A percentile compares a stretch with the other conserved stretches of the same genome.
phyloP scores from a whole-genome alignment of 805 yeast genomes.

The Hanseniaspora lindneri region DNA sequence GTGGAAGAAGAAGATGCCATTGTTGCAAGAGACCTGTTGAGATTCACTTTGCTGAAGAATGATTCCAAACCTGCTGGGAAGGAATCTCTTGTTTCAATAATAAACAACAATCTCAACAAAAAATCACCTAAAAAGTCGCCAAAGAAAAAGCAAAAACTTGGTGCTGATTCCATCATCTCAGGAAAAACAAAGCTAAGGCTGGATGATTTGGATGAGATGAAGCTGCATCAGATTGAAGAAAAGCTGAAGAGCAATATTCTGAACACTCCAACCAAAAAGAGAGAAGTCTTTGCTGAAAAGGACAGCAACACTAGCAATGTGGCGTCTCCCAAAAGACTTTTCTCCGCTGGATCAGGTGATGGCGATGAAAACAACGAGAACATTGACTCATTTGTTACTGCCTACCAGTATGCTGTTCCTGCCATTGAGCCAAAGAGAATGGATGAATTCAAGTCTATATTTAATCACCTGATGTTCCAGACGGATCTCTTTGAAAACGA shows the following conservation, averaged over 20 bases:
- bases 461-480: background rate
- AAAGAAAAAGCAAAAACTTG: constrained; percentile 24
- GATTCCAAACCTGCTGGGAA: constrained; percentile 21
- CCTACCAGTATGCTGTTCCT: background rate
- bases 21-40: constrained; percentile 72
- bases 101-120: constrained; percentile 22
- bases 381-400: background rate
- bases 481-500: background rate
- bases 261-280: background rate
- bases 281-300: background rate
- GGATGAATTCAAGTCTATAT: background rate
- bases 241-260: background rate
- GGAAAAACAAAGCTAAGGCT: background rate
- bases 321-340: background rate
- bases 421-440: background rate
- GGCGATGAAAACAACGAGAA: background rate
- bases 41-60: constrained; percentile 62
- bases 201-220: background rate
- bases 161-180: background rate
- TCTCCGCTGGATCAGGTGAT: background rate
- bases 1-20: constrained; percentile 69
- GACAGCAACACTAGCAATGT: background rate
- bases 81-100: constrained; percentile 18
- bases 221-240: background rate
- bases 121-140: constrained; percentile 29